Evolutionary conservation across 1,284 basidiomycete genomes (phyloP).

Genomic region (Cronartium quercuum): DNA sequence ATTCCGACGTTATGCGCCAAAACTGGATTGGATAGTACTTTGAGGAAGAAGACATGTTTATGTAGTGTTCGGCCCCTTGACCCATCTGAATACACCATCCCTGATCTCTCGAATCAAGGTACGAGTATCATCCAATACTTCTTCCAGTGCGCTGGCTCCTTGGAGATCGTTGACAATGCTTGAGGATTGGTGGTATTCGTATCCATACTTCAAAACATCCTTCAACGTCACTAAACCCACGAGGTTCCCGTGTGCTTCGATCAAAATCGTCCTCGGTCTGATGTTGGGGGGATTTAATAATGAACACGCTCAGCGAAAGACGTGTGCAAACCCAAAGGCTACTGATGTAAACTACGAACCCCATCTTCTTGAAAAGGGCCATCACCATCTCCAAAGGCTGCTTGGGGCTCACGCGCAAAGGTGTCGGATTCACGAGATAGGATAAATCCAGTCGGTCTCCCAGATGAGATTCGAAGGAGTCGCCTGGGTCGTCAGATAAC

Average conservation of each 20-base stretch:
- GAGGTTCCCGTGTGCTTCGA: constrained; percentile 74
- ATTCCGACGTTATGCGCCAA: no score
- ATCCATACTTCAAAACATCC: constrained; percentile 62
- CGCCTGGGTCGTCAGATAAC: background rate
- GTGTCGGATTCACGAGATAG: constrained; percentile 54
- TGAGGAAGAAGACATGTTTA: no score
- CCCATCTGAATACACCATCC: background rate
- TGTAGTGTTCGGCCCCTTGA: constrained; percentile 8
- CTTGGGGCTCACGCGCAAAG: constrained; percentile 84
- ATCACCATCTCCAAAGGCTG: constrained; percentile 92
- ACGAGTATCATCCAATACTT: constrained; percentile 45
- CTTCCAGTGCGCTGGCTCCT: constrained; percentile 44
- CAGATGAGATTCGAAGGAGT: background rate
- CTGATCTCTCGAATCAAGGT: background rate
- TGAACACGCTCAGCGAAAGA: constrained; percentile 8
- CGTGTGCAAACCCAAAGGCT: background rate
- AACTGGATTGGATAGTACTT: no score
- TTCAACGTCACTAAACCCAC: constrained; percentile 89
- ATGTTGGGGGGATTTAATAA: constrained; percentile 24
- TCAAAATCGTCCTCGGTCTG: constrained; percentile 87
- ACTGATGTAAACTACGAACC: constrained; percentile 59
- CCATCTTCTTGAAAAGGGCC: constrained; percentile 91
- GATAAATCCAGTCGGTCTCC: constrained; percentile 18
- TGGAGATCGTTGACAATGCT: background rate
- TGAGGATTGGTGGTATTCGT: background rate